These are phyloP conservation scores for Amyloporia xantha DNA, from an alignment of 768 basidiomycete genomes.

Conservation along the genomic window DNA sequence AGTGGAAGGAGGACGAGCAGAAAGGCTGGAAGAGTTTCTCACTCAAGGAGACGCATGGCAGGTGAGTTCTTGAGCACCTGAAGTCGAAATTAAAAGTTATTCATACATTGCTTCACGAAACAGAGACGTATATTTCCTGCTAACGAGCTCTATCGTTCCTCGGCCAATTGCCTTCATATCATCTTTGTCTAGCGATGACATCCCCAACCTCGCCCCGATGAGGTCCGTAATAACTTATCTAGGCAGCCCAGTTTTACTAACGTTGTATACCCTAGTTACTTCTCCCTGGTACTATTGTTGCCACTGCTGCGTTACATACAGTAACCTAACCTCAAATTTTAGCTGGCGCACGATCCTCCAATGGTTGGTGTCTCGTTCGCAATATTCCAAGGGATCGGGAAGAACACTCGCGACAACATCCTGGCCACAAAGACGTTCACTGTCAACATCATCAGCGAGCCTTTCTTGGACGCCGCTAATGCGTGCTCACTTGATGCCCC, in stretches of 20 bases:
- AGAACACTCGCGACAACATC: constrained; percentile 44
- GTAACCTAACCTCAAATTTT: too few relatives aligned
- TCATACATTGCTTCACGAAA: not conserved
- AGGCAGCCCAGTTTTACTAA: constrained; percentile 8
- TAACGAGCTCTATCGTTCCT: constrained; percentile 34
- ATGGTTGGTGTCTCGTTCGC: constrained; percentile 38
- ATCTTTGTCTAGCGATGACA: constrained; percentile 25
- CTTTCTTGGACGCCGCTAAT: constrained; percentile 36
- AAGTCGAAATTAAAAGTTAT: not conserved
- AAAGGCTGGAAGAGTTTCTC: constrained; percentile 37
- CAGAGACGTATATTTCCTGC: constrained; percentile 35
- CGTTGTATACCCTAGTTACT: constrained; percentile 36
- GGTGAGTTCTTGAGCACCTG: constrained; percentile 4
- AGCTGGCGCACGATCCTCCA: constrained; percentile 37
- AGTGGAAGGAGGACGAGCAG: constrained; percentile 28
- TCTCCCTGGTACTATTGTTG: constrained; percentile 48
- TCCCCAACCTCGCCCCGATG: constrained; percentile 42
- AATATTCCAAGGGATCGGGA: constrained; percentile 17
- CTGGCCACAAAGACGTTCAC: constrained; percentile 42
- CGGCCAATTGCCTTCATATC: constrained; percentile 41
- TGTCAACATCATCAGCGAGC: constrained; percentile 53
- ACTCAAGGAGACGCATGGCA: constrained; percentile 5
- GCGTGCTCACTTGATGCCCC: constrained; percentile 33
- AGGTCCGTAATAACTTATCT: constrained; percentile 42
- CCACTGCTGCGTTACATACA: too few relatives aligned